phyloP scores from a whole-genome alignment of 2,329 filamentous ascomycete genomes.

The Gremmenia infestans region DNA sequence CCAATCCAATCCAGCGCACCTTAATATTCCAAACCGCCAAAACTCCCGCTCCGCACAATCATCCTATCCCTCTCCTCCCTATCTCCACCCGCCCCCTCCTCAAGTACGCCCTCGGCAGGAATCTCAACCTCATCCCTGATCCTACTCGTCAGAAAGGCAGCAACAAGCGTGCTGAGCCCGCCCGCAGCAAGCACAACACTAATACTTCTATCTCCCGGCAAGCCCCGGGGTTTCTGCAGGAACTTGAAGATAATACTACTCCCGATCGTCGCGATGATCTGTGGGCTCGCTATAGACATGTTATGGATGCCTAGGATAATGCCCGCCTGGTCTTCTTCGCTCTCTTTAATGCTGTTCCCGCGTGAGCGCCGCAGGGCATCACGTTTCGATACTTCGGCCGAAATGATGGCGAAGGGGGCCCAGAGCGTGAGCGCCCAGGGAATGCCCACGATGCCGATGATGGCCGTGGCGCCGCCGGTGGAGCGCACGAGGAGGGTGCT shows the following conservation, averaged over 20 bases:
- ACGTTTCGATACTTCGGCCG: conserved; percentile 80
- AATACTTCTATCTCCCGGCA: conserved; percentile 80
- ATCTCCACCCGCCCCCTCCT: background rate
- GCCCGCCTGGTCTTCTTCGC: conserved; percentile 35
- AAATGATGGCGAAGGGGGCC: conserved; percentile 94
- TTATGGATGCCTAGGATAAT: conserved; percentile 95
- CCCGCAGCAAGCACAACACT: conserved; percentile 82
- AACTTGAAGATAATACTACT: conserved; percentile 80
- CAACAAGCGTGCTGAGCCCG: conserved; percentile 70
- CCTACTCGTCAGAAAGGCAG: conserved; percentile 56
- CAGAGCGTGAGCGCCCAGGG: conserved; percentile 91
- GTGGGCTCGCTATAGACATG: conserved; percentile 85
- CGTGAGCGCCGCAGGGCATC: conserved; percentile 59
- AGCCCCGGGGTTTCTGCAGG: conserved; percentile 81
- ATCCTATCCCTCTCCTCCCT: conserved; percentile 4
- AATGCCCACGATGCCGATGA: conserved; percentile 79
- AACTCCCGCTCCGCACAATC: conserved; percentile 12
- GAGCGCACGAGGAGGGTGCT: conserved; percentile 73
- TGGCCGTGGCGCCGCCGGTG: conserved; percentile 65
- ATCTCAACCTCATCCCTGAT: conserved; percentile 31
- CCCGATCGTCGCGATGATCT: conserved; percentile 82
- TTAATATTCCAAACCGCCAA: conserved; percentile 19
- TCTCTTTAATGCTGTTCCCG: conserved; percentile 11
- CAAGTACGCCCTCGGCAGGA: conserved; percentile 12
- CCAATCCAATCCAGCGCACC: too few relatives aligned